These are phyloP conservation scores for Monilinia fructigena DNA, from an alignment of 2,329 filamentous ascomycete species.

Conservation along the genomic window DNA sequence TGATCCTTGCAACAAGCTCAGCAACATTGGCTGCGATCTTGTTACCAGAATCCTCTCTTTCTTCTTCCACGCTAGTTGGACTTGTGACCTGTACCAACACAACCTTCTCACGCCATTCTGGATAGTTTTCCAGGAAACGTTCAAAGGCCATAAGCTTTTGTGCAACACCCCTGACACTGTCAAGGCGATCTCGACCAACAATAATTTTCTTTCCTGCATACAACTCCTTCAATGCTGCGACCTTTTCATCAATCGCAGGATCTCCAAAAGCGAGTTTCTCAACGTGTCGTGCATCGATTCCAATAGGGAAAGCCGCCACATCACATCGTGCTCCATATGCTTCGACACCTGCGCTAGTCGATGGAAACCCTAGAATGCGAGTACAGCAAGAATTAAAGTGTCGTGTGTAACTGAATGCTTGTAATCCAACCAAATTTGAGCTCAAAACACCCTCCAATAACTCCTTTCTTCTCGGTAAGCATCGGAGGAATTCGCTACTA, in stretches of 20 bases:
- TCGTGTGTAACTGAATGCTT: constrained; percentile 90
- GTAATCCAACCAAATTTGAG: constrained; percentile 90
- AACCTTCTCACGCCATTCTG: constrained; percentile 88
- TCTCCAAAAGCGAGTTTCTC: constrained; percentile 71
- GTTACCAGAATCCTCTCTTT: constrained; percentile 71
- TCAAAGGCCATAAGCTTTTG: constrained; percentile 96
- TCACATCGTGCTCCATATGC: constrained; percentile 86
- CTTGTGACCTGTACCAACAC: constrained; percentile 95
- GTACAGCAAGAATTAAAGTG: constrained; percentile 96
- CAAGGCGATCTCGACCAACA: constrained; percentile 88
- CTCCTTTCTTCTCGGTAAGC: constrained; percentile 83
- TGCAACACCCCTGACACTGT: constrained; percentile 88
- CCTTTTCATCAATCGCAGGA: constrained; percentile 67
- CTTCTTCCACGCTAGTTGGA: constrained; percentile 75
- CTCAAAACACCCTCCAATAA: constrained; percentile 86
- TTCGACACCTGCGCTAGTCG: constrained; percentile 80
- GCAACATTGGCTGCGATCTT: constrained; percentile 87
- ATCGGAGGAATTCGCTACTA: constrained; percentile 91
- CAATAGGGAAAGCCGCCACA: constrained; percentile 91
- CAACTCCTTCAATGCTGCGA: constrained; percentile 68
- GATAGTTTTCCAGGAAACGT: constrained; percentile 83
- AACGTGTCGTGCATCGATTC: constrained; percentile 83
- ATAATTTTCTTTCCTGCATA: constrained; percentile 94
- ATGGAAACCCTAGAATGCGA: constrained; percentile 84
- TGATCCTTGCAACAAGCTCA: constrained; percentile 86